Evolutionary conservation across 257 asterid species (phyloP).

Genomic region (Marsdenia floribunda): DNA sequence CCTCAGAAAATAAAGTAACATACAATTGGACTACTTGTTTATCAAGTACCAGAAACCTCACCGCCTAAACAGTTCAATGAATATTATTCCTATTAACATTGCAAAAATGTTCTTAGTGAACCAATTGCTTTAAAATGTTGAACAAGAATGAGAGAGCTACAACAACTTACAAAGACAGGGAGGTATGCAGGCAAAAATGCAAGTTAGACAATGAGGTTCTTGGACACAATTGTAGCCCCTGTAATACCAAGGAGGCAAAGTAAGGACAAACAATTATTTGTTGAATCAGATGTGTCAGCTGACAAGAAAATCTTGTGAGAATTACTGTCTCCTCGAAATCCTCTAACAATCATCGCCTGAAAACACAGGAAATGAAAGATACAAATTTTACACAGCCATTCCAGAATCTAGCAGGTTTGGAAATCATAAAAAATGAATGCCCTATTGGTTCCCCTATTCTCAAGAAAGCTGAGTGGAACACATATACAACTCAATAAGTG

Average conservation of each 20-base stretch:
- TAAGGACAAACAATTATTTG: slow-evolving; percentile 53
- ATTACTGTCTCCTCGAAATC: slow-evolving; percentile 79
- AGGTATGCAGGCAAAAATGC: neutral
- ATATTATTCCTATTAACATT: too few species aligned
- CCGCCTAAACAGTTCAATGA: too few species aligned
- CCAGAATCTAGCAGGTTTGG: neutral
- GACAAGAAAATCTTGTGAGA: slow-evolving; percentile 61
- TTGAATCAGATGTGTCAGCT: slow-evolving; percentile 49
- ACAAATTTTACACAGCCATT: neutral
- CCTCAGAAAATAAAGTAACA: too few species aligned
- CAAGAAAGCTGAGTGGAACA: neutral
- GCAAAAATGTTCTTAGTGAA: too few species aligned
- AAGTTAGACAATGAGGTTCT: slow-evolving; percentile 28
- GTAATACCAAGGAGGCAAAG: slow-evolving; percentile 68
- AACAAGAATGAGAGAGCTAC: neutral
- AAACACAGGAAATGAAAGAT: slow-evolving; percentile 9
- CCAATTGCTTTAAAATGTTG: neutral
- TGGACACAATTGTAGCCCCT: slow-evolving; percentile 47
- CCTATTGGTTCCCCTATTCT: too few species aligned
- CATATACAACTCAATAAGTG: neutral
- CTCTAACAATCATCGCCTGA: slow-evolving; percentile 98
- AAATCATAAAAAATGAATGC: neutral
- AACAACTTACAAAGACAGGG: neutral
- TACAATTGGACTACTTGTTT: too few species aligned
- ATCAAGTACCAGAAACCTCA: too few species aligned